A percentile compares a stretch with the other conserved stretches of the same genome.
Conservation (phyloP, 2,329 filamentous ascomycete genomes). For the Paracoccidioides lutzii region DNA sequence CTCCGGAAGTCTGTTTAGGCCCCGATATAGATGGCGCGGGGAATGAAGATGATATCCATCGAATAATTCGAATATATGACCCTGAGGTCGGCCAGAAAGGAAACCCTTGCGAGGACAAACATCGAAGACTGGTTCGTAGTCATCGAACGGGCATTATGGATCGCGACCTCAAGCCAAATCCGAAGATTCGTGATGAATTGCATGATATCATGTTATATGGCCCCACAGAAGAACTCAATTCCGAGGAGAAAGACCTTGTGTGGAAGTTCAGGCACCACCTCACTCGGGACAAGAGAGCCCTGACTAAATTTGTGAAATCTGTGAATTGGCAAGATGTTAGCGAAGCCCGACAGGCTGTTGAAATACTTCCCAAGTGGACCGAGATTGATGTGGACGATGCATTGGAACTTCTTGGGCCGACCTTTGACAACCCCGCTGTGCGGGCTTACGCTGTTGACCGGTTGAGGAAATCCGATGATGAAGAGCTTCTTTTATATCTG, state of each 20-base stretch:
- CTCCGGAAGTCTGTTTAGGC: conserved; percentile 78
- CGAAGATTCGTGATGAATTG: conserved; percentile 86
- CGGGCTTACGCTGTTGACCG: conserved; percentile 88
- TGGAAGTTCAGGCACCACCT: conserved; percentile 97
- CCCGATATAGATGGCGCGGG: conserved; percentile 68
- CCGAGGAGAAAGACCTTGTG: conserved; percentile 88
- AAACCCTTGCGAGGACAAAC: conserved; percentile 91
- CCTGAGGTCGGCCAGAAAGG: conserved; percentile 80
- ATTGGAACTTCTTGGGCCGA: conserved; percentile 81
- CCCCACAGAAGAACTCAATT: conserved; percentile 72
- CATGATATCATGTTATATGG: conserved; percentile 86
- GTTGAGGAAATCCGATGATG: conserved; percentile 79
- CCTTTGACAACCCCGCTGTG: conserved; percentile 77
- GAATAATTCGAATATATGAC: conserved; percentile 78
- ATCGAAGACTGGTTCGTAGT: conserved; percentile 79
- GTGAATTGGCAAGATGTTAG: conserved; percentile 82
- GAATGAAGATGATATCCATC: conserved; percentile 36
- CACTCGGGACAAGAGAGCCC: conserved; percentile 75
- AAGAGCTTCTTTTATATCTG: conserved; percentile 81
- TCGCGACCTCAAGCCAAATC: conserved; percentile 88
- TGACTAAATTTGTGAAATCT: conserved; percentile 97
- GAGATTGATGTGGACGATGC: conserved; percentile 96
- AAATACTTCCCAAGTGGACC: conserved; percentile 84
- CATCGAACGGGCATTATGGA: conserved; percentile 89
- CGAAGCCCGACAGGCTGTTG: conserved; percentile 79